Evolutionary conservation across 768 basidiomycete species (phyloP), one percentile per base, ranked within the genome.

Genomic region (Trametes meyenii): DNA sequence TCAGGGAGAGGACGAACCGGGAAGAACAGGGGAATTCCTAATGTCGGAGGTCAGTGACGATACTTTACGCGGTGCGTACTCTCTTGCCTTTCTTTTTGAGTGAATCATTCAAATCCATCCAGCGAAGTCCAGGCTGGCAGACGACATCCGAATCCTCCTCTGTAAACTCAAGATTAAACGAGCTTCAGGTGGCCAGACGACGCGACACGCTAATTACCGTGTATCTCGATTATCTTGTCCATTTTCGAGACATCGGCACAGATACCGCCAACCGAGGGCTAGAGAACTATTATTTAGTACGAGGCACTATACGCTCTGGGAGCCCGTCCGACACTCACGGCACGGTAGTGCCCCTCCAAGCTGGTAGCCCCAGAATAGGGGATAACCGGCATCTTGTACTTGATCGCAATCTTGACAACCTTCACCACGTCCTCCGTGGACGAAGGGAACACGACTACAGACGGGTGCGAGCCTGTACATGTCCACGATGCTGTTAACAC

Each of bases 311-410:
- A 23, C 13, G 1, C 11, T 0, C 35, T 8, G 35, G n/a, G 21
- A 16, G 26, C 26, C 13, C 13, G 8, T 38, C 1, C 7, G 8
- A 44, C 23, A 35, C 58, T 36, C 65, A 90, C 90, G 29, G 84
- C 85, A 39, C 81, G 76, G 63, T 82, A 86, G 63, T 92, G 88
- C 0, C 92, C 92, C 70, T 95, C 94, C 23, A 96, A 72, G 67
- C 83, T 86, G 0, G 94, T 96, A 1, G 88, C 94, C 11, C 91
- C 94, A 0, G 87, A 86, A 72, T 88, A 94, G 2, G 92, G 83
- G 0, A 83, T 84, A 21, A 96, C 73, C 0, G 94, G 94, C 76
- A 95, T 88, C 26, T 78, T 79, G 74, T 87, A 88, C 72, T 87
- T 87, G 42, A 79, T 81, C 2, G 94, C 89, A 48, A 90, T 80